Evolutionary conservation across 1,284 basidiomycete species (phyloP).

Genomic region (Malassezia vespertilionis): DNA sequence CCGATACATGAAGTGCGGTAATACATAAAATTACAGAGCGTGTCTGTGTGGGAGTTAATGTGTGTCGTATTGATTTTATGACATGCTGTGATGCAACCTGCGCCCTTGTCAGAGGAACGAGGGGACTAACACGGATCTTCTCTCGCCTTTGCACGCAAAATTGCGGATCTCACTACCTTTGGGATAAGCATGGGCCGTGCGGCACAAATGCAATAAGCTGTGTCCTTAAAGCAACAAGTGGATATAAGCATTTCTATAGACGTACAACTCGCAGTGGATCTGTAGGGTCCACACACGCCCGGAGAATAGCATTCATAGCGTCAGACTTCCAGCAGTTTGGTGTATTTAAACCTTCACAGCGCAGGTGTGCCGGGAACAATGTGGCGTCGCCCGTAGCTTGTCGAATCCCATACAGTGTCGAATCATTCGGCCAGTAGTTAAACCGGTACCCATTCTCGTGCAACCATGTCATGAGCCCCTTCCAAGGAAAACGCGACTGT

Average conservation of each 20-base stretch:
- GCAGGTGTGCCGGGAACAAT: conserved; percentile 14
- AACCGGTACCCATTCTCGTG: conserved; percentile 18
- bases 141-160: too few species aligned
- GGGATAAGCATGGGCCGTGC: too few species aligned
- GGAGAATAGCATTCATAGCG: conserved; percentile 18
- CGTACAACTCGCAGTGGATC: conserved; percentile 17
- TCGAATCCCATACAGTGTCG: conserved; percentile 15
- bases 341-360: conserved; percentile 17
- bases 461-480: conserved; percentile 17
- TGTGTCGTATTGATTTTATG: too few species aligned
- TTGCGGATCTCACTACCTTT: too few species aligned
- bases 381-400: conserved; percentile 15
- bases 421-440: conserved; percentile 19
- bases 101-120: too few species aligned
- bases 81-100: too few species aligned
- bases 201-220: too few species aligned
- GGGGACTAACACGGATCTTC: too few species aligned
- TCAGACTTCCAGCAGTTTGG: conserved; percentile 20
- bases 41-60: too few species aligned
- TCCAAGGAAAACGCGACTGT: conserved; percentile 18
- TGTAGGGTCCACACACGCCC: conserved; percentile 14
- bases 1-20: too few species aligned
- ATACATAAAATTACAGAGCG: too few species aligned
- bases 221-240: too few species aligned
- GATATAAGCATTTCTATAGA: conserved; percentile 3